Evolutionary conservation across 768 basidiomycete genomes (phyloP), one percentile per base, ranked within the genome.

Genomic region (Macrolepiota dolichaula): DNA sequence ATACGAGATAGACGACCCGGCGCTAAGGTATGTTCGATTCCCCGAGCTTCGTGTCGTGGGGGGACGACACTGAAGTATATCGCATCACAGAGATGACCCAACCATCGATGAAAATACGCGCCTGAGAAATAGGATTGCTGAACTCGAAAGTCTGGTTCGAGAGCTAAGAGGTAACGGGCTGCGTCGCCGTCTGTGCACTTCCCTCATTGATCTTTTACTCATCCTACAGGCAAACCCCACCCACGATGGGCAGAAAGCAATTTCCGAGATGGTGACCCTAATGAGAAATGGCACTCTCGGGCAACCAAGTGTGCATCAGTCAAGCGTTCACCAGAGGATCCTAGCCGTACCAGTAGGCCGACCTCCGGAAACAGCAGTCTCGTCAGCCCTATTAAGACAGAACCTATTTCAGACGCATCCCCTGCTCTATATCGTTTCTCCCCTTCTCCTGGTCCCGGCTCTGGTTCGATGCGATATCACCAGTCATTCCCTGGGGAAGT

Each of bases 1-100:
- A 0, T 96, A 96, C 66, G 94, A 96, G 70, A 91, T 96, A 64
- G 94, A 96, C 71, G 94, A 94, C 73, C 91, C 91, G 13, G 87
- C 89, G 10, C 75, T 90, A 38, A 81, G 90, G 92, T 91, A 65
- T 60, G 79, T 69, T 40, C 25, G 4, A 12, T 3, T 32, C 7
- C 7, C 29, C 29, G 19, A 19, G 36, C 12, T 37, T 42, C 27
- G 32, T 32, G 35, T 12, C 11, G 27, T 12, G 64, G 56, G 19
- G n/a, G 57, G 58, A 50, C 51, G 62, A 52, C 6, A 50, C 52
- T 46, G 49, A 36, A 47, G 9, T 37, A 64, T 51, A 38, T 37
- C 11, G 19, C n/a, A 27, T 15, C 13, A 15, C 72, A 92, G 92
- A 72, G 91, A 94, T 70, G 92, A 95, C 74, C 92, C 93, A 11